Conservation (phyloP, 495 filamentous ascomycete genomes). For the Lineolata rhizophorae region DNA sequence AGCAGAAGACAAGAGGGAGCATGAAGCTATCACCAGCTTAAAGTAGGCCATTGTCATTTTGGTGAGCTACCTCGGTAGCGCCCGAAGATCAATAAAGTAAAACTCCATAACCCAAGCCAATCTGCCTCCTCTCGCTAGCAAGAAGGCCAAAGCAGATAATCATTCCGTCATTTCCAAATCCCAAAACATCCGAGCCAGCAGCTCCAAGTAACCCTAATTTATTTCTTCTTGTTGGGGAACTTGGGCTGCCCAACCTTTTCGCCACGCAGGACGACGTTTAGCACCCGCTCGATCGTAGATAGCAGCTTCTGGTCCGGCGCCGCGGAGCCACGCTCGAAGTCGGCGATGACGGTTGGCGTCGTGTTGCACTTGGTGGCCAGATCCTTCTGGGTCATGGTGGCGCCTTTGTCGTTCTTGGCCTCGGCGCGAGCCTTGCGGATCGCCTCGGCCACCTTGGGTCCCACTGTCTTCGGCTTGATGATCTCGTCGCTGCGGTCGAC, state of each 20-base stretch:
- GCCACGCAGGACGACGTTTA: slow-evolving; percentile 71
- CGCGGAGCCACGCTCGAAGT: slow-evolving; percentile 68
- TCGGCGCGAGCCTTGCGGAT: slow-evolving; percentile 53
- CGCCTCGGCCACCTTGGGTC: slow-evolving; percentile 53
- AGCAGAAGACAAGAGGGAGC: too few species aligned
- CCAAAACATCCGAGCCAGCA: too few species aligned
- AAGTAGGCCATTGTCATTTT: too few species aligned
- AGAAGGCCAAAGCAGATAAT: too few species aligned
- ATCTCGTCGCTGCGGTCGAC: slow-evolving; percentile 97
- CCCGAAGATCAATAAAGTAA: too few species aligned
- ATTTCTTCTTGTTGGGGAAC: slow-evolving; percentile 47
- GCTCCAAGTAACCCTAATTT: too few species aligned
- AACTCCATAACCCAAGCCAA: too few species aligned
- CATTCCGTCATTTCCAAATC: too few species aligned
- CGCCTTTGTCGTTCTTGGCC: slow-evolving; percentile 25
- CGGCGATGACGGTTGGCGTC: slow-evolving; percentile 52
- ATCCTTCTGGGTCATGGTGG: slow-evolving; percentile 92
- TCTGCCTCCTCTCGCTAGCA: too few species aligned
- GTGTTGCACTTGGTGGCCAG: slow-evolving; percentile 88
- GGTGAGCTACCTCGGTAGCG: too few species aligned
- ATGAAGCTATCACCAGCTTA: too few species aligned
- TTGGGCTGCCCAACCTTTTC: slow-evolving; percentile 52
- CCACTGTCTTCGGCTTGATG: slow-evolving; percentile 83
- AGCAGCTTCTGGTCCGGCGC: slow-evolving; percentile 72
- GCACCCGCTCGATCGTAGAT: slow-evolving; percentile 53